Base-by-base conservation (phyloP, 225 moss, liverwort and hornwort species). In the Ulota crispa region DNA sequence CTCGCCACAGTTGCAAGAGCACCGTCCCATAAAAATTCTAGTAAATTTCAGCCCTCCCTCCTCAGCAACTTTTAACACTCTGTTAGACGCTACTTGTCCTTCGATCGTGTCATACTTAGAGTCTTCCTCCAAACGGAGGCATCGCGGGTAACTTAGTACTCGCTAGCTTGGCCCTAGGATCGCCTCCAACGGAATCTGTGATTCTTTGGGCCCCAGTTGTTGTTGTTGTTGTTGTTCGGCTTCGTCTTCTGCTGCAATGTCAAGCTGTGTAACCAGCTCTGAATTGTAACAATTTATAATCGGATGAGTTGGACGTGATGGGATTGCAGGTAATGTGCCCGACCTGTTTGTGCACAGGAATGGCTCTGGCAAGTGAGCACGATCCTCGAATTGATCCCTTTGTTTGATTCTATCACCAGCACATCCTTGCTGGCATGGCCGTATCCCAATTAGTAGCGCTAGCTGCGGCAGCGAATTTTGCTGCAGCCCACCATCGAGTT, bases 321-420 rank as follows among this genome's bases (percentile, higher is more conserved):
- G 24, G 82, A 34, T 21, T 89, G 87, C 91, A 95, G 95, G 96
- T 97, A 56, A 97, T 95, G 97, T 97, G 97, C 80, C 97, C 95
- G 14, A 98, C 95, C 32, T 98, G 97, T 87, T 87, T 95, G 62
- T 95, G 97, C 86, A 98, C 97, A 34, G 97, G 97, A 68, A 91
- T 95, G 93, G 94, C 93, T 19, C 57, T 98, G 79, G 97, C 97
- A 11, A 98, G 94, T 82, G 97, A 98, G 86, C 97, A 98, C 32
- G 95, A 95, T 81, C 97, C 95, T 64, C 91, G 97, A 80, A 98
- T 98, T 27, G 97, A 95, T 77, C 97, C 97, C 31, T 98, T 98
- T 39, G 88, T 88, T 61, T 94, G 84, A 94, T 73, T 65, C 42
- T 2, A 27, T 37, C 70, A n/a, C 15, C 73, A 34, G 23, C 19